Conservation (phyloP, 495 filamentous ascomycete genomes). For the Aspergillus taichungensis region DNA sequence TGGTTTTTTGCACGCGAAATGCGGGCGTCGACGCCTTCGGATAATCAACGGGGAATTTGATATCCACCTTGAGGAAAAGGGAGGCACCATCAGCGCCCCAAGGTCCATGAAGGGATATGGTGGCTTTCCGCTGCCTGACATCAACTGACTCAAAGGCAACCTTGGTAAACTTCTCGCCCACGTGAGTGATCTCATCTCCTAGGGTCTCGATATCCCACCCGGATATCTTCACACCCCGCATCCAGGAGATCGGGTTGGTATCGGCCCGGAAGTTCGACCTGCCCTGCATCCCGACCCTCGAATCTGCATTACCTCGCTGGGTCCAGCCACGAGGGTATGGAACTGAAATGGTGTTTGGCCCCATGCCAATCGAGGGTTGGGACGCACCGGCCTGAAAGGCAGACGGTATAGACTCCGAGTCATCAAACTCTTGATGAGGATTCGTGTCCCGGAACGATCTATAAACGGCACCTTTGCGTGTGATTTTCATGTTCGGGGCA, state of each 20-base stretch:
- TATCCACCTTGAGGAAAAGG: slow-evolving; percentile 68
- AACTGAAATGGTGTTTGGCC: slow-evolving; percentile 44
- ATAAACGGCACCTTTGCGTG: slow-evolving; percentile 76
- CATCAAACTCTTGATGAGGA: slow-evolving; percentile 25
- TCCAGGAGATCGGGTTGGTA: slow-evolving; percentile 81
- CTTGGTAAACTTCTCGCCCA: slow-evolving; percentile 73
- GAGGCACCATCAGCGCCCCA: slow-evolving; percentile 67
- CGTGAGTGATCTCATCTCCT: slow-evolving; percentile 79
- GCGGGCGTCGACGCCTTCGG: slow-evolving; percentile 55
- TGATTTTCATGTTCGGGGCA: slow-evolving; percentile 60
- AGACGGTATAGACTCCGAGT: slow-evolving; percentile 24
- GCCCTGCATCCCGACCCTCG: slow-evolving; percentile 55
- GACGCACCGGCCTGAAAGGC: slow-evolving; percentile 13
- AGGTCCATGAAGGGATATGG: slow-evolving; percentile 75
- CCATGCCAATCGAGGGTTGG: slow-evolving; percentile 24
- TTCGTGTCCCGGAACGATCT: slow-evolving; percentile 66
- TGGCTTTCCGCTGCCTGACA: slow-evolving; percentile 60
- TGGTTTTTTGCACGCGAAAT: slow-evolving; percentile 69
- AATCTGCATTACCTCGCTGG: slow-evolving; percentile 38
- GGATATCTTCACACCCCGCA: slow-evolving; percentile 81
- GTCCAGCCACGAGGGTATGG: slow-evolving; percentile 33
- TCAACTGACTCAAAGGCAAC: slow-evolving; percentile 82
- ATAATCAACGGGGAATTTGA: slow-evolving; percentile 73
- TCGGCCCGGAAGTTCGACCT: slow-evolving; percentile 47
- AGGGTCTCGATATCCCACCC: slow-evolving; percentile 74